Evolutionary conservation across 305 asterid species (phyloP), one percentile per base, ranked within the genome.

Genomic region (Solanum hybrid): DNA sequence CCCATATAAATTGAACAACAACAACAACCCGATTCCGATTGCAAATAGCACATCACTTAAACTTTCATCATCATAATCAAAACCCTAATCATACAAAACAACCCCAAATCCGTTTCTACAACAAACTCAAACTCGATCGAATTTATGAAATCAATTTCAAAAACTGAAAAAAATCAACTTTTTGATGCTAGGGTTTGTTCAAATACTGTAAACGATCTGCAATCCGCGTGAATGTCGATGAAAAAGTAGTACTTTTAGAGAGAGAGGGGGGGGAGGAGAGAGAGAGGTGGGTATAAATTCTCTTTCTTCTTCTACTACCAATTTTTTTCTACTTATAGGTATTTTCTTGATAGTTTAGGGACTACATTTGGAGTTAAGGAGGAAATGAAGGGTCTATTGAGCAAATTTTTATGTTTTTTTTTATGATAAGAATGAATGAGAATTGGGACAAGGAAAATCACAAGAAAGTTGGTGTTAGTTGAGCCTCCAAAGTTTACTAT

Each of bases 131-230:
- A 9, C 34, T 80, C n/a, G 35, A 42, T 38, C n/a, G 13, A 40
- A 40, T 80, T 80, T 37, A 13, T 7, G 10, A 24, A 38, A 24
- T 7, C 20, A 38, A 37, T 2, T 13, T n/a, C 36, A 42, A 40
- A 0, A 80, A 38, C 17, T 34, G 24, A 56, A 24, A 26, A 40
- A 29, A 35, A 13, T 5, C 26, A 87, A 17, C 32, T 46, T 76
- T 76, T 76, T 31, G 86, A 46, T 29, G 75, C 89, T 73, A 87
- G 89, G 89, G 85, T 87, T 87, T 87, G 89, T 87, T 87, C 34
- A 31, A 87, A 77, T 29, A 80, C 13, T 8, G 13, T 20, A 81
- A 81, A 40, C 16, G 37, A 81, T 81, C 37, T 40, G 86, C 27
- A 34, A 27, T 26, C 34, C 64, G 86, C 86, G 86, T 79, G 66